phyloP scores from a whole-genome alignment of 2,329 filamentous ascomycete genomes.

The Colletotrichum truncatum region DNA sequence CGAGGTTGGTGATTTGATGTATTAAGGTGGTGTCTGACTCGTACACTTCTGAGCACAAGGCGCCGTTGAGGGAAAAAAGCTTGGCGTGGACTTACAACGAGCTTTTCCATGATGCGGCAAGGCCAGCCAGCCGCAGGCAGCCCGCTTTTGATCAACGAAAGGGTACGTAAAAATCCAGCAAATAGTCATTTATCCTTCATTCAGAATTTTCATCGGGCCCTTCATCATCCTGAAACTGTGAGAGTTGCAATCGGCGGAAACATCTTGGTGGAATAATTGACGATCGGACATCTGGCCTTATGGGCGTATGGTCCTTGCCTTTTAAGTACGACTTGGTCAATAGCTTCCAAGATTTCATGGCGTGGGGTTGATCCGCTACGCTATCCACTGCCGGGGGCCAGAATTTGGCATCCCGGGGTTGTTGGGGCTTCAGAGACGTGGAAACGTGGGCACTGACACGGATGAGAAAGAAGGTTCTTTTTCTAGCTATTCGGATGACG shows the following conservation, averaged over 20 bases:
- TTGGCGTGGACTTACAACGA: not conserved
- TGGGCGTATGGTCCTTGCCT: not conserved
- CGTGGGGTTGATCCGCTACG: constrained; percentile 7
- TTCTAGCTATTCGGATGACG: constrained; percentile 17
- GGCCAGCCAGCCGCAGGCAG: not conserved
- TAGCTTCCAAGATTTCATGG: constrained; percentile 9
- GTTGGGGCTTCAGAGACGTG: not conserved
- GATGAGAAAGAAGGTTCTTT: constrained; percentile 2
- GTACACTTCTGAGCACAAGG: no score
- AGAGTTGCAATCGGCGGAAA: constrained; percentile 21
- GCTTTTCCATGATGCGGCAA: not conserved
- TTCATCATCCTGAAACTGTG: constrained; percentile 16
- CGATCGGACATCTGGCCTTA: constrained; percentile 1
- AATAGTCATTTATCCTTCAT: not conserved
- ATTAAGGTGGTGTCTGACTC: constrained; percentile 16
- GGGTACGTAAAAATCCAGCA: not conserved
- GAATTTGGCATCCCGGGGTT: constrained; percentile 3
- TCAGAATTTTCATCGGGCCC: constrained; percentile 3
- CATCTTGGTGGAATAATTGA: not conserved
- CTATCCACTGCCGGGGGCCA: not conserved
- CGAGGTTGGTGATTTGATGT: constrained; percentile 10
- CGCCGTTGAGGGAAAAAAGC: not conserved
- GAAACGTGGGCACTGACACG: not conserved
- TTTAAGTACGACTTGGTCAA: not conserved
- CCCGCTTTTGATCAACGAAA: not conserved